Conservation (phyloP, 78 protist species). For the Dictyostelium intermedium region DNA sequence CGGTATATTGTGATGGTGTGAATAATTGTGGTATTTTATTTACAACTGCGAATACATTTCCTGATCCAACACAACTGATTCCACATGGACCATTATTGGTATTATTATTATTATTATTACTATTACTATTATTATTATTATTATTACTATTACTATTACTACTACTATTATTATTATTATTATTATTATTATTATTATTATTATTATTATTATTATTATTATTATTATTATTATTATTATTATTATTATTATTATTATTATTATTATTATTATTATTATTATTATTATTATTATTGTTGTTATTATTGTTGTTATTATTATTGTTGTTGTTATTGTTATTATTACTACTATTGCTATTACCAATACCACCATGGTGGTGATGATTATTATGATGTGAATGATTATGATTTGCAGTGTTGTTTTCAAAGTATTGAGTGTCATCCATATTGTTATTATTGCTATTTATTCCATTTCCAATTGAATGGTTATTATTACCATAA, state of each 20-base stretch:
- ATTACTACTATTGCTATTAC: not conserved
- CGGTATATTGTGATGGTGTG: constrained; percentile 1
- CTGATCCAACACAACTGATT: not conserved
- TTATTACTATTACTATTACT: not conserved
- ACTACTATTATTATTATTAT: not conserved
- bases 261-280: not conserved
- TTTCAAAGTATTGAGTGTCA: not conserved
- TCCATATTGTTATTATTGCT: not conserved
- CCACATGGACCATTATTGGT: not conserved
- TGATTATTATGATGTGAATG: not conserved
- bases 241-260: not conserved
- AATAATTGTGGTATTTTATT: not conserved
- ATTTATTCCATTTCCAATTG: not conserved
- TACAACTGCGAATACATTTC: not conserved
- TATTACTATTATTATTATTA: not conserved
- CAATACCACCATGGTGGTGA: not conserved
- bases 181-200: not conserved
- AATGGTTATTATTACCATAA: too few relatives aligned
- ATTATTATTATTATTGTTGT: not conserved
- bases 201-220: not conserved
- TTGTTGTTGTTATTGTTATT: not conserved
- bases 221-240: not conserved
- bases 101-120: not conserved
- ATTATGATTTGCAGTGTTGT: not conserved
- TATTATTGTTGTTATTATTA: not conserved